These are phyloP conservation scores for Blastocystis sp. DNA, from an alignment of 352 stramenopile genomes.

Conservation along the genomic window DNA sequence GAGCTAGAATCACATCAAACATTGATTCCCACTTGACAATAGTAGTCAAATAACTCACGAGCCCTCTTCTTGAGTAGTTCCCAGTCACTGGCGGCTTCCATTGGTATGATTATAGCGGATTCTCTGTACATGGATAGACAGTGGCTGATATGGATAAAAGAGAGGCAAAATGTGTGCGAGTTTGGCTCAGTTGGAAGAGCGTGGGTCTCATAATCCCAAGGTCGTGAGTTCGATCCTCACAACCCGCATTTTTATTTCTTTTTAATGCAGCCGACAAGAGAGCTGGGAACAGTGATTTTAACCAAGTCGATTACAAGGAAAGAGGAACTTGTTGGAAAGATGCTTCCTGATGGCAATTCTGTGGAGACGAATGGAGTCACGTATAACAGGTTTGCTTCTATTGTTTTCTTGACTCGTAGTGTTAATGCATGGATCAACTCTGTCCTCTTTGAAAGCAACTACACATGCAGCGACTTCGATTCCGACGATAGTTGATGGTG, in stretches of 20 bases:
- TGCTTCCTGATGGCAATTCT: not conserved
- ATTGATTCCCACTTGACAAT: no score
- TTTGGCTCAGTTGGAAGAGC: slow-evolving; percentile 61
- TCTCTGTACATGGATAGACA: no score
- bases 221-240: slow-evolving; percentile 61
- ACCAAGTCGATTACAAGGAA: slow-evolving; percentile 30
- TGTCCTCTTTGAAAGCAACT: not conserved
- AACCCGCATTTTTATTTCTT: slow-evolving; percentile 49
- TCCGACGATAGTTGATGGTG: not conserved
- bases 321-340: not conserved
- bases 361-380: slow-evolving; percentile 8
- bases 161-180: not conserved
- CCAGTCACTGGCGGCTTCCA: no score
- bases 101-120: no score
- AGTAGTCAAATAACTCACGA: no score
- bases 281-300: slow-evolving; percentile 52
- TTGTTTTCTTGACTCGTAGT: not conserved
- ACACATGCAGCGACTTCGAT: not conserved
- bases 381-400: not conserved
- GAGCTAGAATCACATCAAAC: not conserved
- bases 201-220: slow-evolving; percentile 59
- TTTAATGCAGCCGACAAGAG: slow-evolving; percentile 20
- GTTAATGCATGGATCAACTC: slow-evolving; percentile 51
- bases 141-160: no score
- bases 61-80: no score